These are phyloP conservation scores for Corchorus olitorius DNA, from an alignment of 345 rosid species.

Conservation along the genomic window DNA sequence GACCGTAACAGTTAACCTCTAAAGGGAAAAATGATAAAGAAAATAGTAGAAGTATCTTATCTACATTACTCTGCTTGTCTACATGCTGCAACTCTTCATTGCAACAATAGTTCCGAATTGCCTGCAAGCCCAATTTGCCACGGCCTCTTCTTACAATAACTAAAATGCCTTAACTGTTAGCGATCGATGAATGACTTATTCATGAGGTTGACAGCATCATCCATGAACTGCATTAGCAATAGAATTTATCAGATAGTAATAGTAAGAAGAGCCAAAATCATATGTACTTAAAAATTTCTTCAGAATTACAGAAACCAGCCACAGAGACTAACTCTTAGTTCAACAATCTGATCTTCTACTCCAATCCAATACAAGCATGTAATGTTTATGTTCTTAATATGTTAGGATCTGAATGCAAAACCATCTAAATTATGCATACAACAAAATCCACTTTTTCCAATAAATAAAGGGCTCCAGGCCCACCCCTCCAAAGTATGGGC, in stretches of 20 bases:
- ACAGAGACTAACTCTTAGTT: neutral
- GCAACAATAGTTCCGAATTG: neutral
- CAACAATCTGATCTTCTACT: neutral
- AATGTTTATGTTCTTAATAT: neutral
- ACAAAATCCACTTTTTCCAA: neutral
- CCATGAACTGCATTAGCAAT: constrained; percentile 74
- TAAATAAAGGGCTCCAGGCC: neutral
- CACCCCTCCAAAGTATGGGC: neutral
- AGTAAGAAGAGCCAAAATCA: neutral
- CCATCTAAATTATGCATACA: neutral
- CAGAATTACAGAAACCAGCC: neutral
- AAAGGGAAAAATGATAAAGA: neutral
- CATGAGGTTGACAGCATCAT: constrained; percentile 80
- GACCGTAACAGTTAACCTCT: constrained; percentile 2
- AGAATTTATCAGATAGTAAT: constrained; percentile 11
- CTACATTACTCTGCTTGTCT: constrained; percentile 21
- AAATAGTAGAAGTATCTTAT: constrained; percentile 9
- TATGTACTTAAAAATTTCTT: neutral
- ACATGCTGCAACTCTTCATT: constrained; percentile 1
- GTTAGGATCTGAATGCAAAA: neutral
- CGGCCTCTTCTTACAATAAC: constrained; percentile 16
- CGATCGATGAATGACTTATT: constrained; percentile 87
- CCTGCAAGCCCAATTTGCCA: constrained; percentile 13
- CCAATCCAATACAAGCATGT: neutral
- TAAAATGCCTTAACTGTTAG: constrained; percentile 26